Conservation (phyloP, 495 filamentous ascomycete genomes). For the Clavariopsis aquatica region DNA sequence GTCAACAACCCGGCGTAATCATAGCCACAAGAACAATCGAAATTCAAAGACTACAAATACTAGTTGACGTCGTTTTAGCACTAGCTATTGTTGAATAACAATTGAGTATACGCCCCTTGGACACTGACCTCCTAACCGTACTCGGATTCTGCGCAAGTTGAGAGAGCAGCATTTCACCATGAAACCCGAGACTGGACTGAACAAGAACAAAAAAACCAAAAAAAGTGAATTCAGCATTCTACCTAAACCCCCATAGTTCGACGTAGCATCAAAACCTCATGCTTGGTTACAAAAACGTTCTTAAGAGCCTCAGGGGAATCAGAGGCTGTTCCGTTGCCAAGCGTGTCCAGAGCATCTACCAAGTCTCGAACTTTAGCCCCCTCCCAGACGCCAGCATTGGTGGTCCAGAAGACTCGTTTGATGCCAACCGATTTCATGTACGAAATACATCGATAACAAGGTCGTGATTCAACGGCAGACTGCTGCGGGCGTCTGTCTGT, state of each 20-base stretch:
- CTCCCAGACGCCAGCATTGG: constrained; percentile 51
- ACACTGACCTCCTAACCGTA: too few relatives aligned
- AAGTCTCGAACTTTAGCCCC: constrained; percentile 54
- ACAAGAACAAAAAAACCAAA: not conserved
- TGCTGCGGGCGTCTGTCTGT: constrained; percentile 11
- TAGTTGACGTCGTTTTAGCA: constrained; percentile 48
- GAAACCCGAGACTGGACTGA: constrained; percentile 42
- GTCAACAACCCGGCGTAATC: constrained; percentile 38
- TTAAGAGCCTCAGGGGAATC: constrained; percentile 25
- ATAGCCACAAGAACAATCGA: constrained; percentile 44
- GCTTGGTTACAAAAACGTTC: constrained; percentile 54
- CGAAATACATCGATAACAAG: constrained; percentile 55
- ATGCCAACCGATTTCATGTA: constrained; percentile 56
- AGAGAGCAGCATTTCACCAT: too few relatives aligned
- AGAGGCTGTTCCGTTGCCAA: constrained; percentile 26
- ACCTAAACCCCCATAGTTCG: constrained; percentile 49
- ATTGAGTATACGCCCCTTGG: constrained; percentile 47
- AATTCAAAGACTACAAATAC: constrained; percentile 48
- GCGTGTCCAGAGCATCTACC: constrained; percentile 49
- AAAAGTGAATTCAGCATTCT: constrained; percentile 9
- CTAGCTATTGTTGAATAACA: too few relatives aligned
- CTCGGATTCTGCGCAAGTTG: too few relatives aligned
- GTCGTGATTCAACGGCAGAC: constrained; percentile 44
- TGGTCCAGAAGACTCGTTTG: constrained; percentile 58
- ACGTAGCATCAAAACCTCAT: constrained; percentile 53